Percentiles rank a stretch among this genome's conserved stretches.
Conservation (phyloP, 345 rosid species). For the Ceriops tagal region DNA sequence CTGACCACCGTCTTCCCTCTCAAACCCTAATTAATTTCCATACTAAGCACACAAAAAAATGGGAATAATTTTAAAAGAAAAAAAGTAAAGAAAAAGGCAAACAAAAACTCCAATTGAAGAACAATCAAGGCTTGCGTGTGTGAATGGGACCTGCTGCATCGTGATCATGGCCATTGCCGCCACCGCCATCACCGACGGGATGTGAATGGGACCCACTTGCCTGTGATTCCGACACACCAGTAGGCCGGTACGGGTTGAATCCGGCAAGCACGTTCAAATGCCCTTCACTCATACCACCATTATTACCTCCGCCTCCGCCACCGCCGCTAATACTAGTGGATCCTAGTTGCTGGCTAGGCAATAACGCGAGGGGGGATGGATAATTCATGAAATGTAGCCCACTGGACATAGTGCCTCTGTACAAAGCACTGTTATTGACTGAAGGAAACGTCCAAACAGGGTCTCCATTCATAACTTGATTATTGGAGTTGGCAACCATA, state of each 20-base stretch:
- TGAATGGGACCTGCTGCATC: conserved; percentile 42
- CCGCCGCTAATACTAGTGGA: conserved; percentile 35
- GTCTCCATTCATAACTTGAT: conserved; percentile 73
- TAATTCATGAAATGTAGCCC: conserved; percentile 95
- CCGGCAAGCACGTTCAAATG: conserved; percentile 70
- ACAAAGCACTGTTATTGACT: conserved; percentile 50
- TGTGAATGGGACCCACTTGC: conserved; percentile 75
- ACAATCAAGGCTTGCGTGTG: conserved; percentile 68
- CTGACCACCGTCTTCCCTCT: conserved; percentile 19
- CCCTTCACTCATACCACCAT: conserved; percentile 38
- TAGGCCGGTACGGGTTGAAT: conserved; percentile 50
- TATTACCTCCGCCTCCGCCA: conserved; percentile 11
- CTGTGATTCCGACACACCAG: conserved; percentile 55
- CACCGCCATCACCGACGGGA: conserved; percentile 36
- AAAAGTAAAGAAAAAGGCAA: background rate
- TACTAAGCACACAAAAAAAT: conserved; percentile 47
- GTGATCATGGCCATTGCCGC: conserved; percentile 60
- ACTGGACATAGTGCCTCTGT: conserved; percentile 69
- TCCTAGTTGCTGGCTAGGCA: conserved; percentile 73
- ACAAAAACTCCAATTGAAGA: conserved; percentile 51
- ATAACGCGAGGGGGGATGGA: conserved; percentile 72
- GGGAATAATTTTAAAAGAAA: conserved; percentile 12
- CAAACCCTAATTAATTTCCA: conserved; percentile 35
- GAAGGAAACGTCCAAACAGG: conserved; percentile 90
- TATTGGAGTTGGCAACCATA: conserved; percentile 74